Conservation (phyloP, 2,329 filamentous ascomycete genomes). For the Drechslera avenae region DNA sequence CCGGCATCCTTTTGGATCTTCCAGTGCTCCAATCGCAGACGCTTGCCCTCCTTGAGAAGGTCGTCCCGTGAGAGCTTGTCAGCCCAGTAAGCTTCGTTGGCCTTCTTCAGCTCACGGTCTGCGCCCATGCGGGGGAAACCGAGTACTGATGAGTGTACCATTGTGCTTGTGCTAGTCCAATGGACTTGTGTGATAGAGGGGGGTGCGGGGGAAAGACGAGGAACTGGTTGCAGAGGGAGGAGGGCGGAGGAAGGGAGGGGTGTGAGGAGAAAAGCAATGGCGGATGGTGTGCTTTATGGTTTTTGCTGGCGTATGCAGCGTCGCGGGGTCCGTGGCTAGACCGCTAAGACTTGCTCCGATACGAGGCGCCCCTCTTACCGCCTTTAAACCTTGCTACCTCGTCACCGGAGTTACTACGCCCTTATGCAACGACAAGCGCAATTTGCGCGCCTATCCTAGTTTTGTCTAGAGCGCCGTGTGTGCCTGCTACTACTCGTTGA, state of each 20-base stretch:
- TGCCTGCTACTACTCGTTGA: too few relatives aligned
- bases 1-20: slow-evolving; percentile 99
- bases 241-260: slow-evolving; percentile 9
- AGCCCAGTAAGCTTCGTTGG: slow-evolving; percentile 96
- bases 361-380: slow-evolving; percentile 6
- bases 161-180: slow-evolving; percentile 36
- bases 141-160: slow-evolving; percentile 73
- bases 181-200: slow-evolving; percentile 15
- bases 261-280: slow-evolving; percentile 11
- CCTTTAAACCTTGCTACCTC: neutral
- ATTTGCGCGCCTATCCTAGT: neutral
- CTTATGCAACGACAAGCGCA: neutral
- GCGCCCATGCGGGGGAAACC: slow-evolving; percentile 99
- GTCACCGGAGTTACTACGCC: too few relatives aligned
- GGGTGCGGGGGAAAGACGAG: slow-evolving; percentile 15
- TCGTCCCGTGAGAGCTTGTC: slow-evolving; percentile 92
- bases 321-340: slow-evolving; percentile 7
- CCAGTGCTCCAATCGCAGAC: slow-evolving; percentile 96
- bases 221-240: neutral
- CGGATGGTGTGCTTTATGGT: slow-evolving; percentile 47
- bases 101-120: slow-evolving; percentile 99
- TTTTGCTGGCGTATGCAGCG: slow-evolving; percentile 27
- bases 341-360: slow-evolving; percentile 1
- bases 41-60: slow-evolving; percentile 93
- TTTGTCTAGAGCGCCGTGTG: too few relatives aligned